phyloP scores from a whole-genome alignment of 2,329 filamentous ascomycete species.

The Aureobasidium musti region DNA sequence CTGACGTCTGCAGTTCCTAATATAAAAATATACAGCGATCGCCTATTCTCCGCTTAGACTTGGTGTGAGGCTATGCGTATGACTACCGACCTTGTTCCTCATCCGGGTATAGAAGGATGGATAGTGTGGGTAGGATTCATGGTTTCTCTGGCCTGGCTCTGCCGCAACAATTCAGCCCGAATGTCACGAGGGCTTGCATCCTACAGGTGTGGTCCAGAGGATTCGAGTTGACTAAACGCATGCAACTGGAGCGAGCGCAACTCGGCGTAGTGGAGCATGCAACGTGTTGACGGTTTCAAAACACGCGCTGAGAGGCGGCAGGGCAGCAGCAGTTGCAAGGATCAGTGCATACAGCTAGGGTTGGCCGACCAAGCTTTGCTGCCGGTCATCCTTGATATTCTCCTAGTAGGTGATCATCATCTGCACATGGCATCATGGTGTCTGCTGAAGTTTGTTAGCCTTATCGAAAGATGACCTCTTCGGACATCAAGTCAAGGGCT shows the following conservation, averaged over 20 bases:
- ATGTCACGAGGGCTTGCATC: constrained; percentile 10
- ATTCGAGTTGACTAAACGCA: constrained; percentile 18
- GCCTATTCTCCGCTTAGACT: constrained; percentile 1
- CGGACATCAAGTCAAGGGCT: background rate
- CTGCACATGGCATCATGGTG: background rate
- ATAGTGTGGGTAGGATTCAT: constrained; percentile 6
- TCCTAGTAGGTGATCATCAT: constrained; percentile 9
- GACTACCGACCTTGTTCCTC: constrained; percentile 1
- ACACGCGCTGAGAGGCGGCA: constrained; percentile 12
- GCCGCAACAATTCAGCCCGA: constrained; percentile 7
- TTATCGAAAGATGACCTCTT: background rate
- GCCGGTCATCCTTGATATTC: constrained; percentile 8
- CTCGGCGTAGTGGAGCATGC: background rate
- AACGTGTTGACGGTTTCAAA: background rate
- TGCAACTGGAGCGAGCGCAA: background rate
- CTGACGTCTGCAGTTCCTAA: background rate
- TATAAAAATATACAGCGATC: background rate
- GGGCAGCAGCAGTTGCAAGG: constrained; percentile 18
- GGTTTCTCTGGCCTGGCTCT: background rate
- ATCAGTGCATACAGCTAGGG: constrained; percentile 8
- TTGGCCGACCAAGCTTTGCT: constrained; percentile 18
- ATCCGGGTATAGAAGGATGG: constrained; percentile 12
- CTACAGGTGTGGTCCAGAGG: background rate
- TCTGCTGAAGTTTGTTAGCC: background rate
- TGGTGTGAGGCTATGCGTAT: constrained; percentile 8